A percentile compares a stretch with the other conserved stretches of the same genome.
These are phyloP conservation scores for Teratosphaeria viscida DNA, from an alignment of 2,329 filamentous ascomycete species.

Conservation along the genomic window DNA sequence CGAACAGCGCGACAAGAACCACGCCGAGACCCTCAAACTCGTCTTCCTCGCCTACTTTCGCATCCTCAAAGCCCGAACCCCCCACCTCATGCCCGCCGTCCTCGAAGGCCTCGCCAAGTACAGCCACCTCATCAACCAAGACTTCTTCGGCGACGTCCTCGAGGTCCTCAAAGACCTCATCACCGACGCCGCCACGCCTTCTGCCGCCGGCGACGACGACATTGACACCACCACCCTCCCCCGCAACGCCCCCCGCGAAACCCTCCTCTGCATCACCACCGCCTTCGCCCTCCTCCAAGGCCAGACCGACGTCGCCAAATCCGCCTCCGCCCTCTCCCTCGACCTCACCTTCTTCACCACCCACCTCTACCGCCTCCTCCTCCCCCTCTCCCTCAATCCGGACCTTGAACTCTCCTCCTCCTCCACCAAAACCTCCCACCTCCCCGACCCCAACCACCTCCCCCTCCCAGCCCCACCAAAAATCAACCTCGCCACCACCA, in stretches of 20 bases:
- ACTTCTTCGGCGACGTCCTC: slow-evolving; percentile 94
- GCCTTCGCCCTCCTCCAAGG: slow-evolving; percentile 93
- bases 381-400: slow-evolving; percentile 66
- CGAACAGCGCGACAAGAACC: slow-evolving; percentile 86
- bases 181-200: slow-evolving; percentile 49
- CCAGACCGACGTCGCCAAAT: slow-evolving; percentile 73
- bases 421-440: slow-evolving; percentile 54
- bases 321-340: slow-evolving; percentile 68
- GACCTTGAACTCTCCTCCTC: slow-evolving; percentile 71
- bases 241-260: slow-evolving; percentile 73
- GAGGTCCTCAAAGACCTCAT: slow-evolving; percentile 93
- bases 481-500: slow-evolving; percentile 91
- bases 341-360: slow-evolving; percentile 93
- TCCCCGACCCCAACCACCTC: slow-evolving; percentile 42
- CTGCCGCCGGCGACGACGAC: slow-evolving; percentile 33
- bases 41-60: slow-evolving; percentile 95
- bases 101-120: slow-evolving; percentile 90
- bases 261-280: slow-evolving; percentile 87
- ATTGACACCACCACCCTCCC: slow-evolving; percentile 35
- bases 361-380: slow-evolving; percentile 79
- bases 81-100: slow-evolving; percentile 90
- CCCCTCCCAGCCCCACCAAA: slow-evolving; percentile 47
- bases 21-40: slow-evolving; percentile 88
- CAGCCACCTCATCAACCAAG: slow-evolving; percentile 93
- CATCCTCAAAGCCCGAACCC: slow-evolving; percentile 72